These are phyloP conservation scores for Pseudognaphalium luteoalbum DNA, from an alignment of 129 eudicot genomes.

Conservation along the genomic window DNA sequence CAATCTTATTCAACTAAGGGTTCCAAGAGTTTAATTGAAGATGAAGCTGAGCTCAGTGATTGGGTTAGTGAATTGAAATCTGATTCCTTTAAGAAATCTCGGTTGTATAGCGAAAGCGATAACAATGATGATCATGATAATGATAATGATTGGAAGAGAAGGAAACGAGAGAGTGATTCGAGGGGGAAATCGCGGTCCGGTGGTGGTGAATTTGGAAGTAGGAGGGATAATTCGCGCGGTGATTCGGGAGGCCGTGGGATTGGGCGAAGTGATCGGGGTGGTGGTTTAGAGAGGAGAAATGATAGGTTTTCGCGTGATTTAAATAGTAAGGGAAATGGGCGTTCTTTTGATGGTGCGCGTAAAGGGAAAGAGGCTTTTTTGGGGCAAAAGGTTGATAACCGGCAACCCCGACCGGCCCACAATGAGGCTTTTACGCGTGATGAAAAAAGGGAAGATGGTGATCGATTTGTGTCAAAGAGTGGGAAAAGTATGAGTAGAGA, in stretches of 20 bases:
- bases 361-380: conserved; percentile 11
- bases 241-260: conserved; percentile 8
- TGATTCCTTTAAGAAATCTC: conserved; percentile 41
- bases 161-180: conserved; percentile 43
- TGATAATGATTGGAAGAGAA: conserved; percentile 38
- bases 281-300: conserved; percentile 27
- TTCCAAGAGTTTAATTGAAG: conserved; percentile 74
- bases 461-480: conserved; percentile 24
- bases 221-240: conserved; percentile 5
- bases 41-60: conserved; percentile 83
- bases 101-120: conserved; percentile 50
- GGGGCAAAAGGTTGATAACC: no score
- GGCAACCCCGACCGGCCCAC: no score
- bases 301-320: conserved; percentile 23
- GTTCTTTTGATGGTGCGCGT: background rate
- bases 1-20: background rate
- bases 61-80: conserved; percentile 89
- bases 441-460: conserved; percentile 9
- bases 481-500: conserved; percentile 36
- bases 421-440: background rate
- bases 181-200: conserved; percentile 31
- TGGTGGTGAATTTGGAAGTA: conserved; percentile 21
- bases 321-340: conserved; percentile 1
- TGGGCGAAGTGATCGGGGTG: conserved; percentile 20
- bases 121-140: conserved; percentile 22